Conservation (phyloP, 2,329 filamentous ascomycete genomes). For the Calcarisporium arbuscula region DNA sequence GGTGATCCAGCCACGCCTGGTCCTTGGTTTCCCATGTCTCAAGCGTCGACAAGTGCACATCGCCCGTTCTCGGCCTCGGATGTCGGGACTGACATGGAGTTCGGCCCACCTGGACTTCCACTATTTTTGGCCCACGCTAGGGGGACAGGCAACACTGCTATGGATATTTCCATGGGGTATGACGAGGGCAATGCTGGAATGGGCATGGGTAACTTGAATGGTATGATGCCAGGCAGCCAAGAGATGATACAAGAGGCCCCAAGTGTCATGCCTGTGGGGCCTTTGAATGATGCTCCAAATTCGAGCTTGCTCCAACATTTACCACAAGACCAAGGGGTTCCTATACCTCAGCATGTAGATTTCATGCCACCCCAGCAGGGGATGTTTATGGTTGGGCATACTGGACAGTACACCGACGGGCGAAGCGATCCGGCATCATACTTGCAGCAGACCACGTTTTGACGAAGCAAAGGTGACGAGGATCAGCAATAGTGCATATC, state of each 20-base stretch:
- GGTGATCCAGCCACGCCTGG: conserved; percentile 12
- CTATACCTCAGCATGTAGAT: too few species aligned
- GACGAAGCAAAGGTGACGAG: too few species aligned
- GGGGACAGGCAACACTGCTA: conserved; percentile 12
- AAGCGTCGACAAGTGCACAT: conserved; percentile 1
- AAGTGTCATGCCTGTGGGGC: conserved; percentile 11
- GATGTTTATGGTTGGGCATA: conserved; percentile 15
- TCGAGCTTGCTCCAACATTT: conserved; percentile 15
- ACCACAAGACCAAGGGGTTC: conserved; percentile 3
- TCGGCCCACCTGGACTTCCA: conserved; percentile 19
- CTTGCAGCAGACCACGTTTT: conserved; percentile 11
- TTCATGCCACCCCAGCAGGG: conserved; percentile 16
- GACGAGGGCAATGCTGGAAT: conserved; percentile 15
- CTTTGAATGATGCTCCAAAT: conserved; percentile 9
- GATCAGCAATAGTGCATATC: too few species aligned
- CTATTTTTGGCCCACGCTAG: conserved; percentile 20
- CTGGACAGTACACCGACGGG: conserved; percentile 12
- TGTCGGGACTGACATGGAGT: conserved; percentile 12
- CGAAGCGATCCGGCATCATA: conserved; percentile 10
- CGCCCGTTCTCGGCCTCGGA: conserved; percentile 6
- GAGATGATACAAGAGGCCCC: conserved; percentile 5
- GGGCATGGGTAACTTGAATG: conserved; percentile 14
- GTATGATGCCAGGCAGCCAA: conserved; percentile 11
- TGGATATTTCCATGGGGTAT: conserved; percentile 13
- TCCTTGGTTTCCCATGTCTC: conserved; percentile 11